Evolutionary conservation across 495 filamentous ascomycete species (phyloP).

Genomic region (Apodospora peruviana): DNA sequence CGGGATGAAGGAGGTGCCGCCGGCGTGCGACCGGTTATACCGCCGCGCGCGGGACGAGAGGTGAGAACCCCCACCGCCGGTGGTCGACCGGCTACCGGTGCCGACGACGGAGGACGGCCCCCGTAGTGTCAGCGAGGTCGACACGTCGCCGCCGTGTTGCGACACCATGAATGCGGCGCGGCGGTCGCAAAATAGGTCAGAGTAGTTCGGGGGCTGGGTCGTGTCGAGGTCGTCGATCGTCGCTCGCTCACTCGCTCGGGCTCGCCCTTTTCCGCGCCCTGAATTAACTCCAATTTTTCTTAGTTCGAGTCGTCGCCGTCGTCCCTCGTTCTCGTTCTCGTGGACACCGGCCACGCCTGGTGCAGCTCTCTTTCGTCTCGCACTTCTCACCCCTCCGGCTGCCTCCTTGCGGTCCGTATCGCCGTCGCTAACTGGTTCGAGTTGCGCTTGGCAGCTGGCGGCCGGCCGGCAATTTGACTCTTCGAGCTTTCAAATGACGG

Average conservation of each 20-base stretch:
- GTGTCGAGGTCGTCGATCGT: too few relatives aligned
- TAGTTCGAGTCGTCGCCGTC: not conserved
- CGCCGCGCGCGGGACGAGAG: constrained; percentile 59
- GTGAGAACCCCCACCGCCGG: constrained; percentile 43
- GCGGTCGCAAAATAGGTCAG: not conserved
- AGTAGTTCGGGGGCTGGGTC: not conserved
- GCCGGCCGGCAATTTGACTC: constrained; percentile 16
- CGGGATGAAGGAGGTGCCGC: constrained; percentile 61
- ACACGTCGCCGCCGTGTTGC: constrained; percentile 52
- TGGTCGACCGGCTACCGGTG: constrained; percentile 9
- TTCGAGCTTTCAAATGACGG: not conserved
- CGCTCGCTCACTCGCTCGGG: too few relatives aligned
- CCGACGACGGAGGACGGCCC: constrained; percentile 53
- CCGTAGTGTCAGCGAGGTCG: constrained; percentile 46
- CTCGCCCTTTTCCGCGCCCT: not conserved
- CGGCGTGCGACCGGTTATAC: constrained; percentile 75
- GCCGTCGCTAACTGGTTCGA: constrained; percentile 1
- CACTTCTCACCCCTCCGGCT: constrained; percentile 11
- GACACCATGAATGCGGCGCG: constrained; percentile 60
- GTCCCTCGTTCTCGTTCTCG: not conserved
- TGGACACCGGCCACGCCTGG: not conserved
- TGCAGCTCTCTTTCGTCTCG: not conserved
- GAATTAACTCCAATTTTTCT: not conserved
- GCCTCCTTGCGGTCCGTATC: constrained; percentile 7
- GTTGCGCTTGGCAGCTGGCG: constrained; percentile 15